Conservation (phyloP, 176 grass and related monocot genomes). For the Coix lacrymajobi region DNA sequence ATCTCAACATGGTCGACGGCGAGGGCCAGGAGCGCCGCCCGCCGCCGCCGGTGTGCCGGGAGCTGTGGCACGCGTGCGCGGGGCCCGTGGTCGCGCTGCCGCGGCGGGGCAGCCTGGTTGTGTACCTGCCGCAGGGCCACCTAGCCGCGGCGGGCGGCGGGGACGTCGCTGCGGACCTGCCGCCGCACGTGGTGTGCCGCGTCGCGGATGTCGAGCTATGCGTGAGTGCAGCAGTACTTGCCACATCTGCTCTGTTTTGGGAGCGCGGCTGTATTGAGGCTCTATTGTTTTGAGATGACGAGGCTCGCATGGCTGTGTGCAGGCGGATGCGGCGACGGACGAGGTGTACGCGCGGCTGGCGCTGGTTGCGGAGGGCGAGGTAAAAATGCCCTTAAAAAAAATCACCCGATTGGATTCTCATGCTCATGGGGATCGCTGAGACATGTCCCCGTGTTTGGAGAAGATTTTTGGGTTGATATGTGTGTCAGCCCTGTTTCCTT, state of each 20-base stretch:
- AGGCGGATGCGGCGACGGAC: conserved; percentile 90
- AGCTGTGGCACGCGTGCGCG: conserved; percentile 97
- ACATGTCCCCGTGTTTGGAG: neutral
- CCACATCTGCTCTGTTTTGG: neutral
- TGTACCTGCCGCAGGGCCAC: conserved; percentile 98
- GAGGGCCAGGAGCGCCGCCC: conserved; percentile 47
- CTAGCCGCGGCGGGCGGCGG: conserved; percentile 50
- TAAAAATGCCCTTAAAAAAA: conserved; percentile 10
- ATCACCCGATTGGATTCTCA: neutral
- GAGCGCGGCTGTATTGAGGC: neutral
- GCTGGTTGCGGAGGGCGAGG: conserved; percentile 71
- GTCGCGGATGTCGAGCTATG: conserved; percentile 85
- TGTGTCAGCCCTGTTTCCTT: neutral
- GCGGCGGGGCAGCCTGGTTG: conserved; percentile 67
- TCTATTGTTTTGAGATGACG: neutral
- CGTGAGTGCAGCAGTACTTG: conserved; percentile 39
- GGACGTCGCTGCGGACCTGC: conserved; percentile 37
- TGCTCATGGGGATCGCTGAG: neutral
- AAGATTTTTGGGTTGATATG: neutral
- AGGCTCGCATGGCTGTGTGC: conserved; percentile 15
- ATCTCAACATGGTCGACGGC: conserved; percentile 68
- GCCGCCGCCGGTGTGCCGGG: conserved; percentile 46
- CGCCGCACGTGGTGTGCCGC: conserved; percentile 84
- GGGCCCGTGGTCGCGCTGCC: conserved; percentile 79
- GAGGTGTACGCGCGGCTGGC: conserved; percentile 89